phyloP scores from a whole-genome alignment of 768 basidiomycete genomes.

The Lanmaoa rubissima region DNA sequence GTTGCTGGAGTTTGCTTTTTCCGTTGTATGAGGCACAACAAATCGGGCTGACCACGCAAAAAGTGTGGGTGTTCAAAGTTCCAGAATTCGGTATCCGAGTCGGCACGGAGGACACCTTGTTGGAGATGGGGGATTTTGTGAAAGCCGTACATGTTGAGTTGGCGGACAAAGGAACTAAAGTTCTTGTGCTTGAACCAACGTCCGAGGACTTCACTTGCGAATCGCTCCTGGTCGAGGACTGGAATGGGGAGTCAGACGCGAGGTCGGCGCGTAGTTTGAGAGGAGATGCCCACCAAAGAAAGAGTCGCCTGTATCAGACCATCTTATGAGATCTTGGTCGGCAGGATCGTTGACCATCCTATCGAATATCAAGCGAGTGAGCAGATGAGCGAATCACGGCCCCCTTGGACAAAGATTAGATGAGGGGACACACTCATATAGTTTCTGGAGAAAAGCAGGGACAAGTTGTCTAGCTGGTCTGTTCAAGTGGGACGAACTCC shows the following conservation, averaged over 20 bases:
- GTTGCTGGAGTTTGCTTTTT: constrained; percentile 55
- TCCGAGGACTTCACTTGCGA: constrained; percentile 85
- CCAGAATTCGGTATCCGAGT: constrained; percentile 79
- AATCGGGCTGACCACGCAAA: constrained; percentile 81
- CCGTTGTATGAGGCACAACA: constrained; percentile 83
- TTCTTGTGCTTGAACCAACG: constrained; percentile 98
- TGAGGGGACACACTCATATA: constrained; percentile 67
- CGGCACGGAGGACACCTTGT: constrained; percentile 86
- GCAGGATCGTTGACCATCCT: constrained; percentile 91
- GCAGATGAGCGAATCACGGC: constrained; percentile 10
- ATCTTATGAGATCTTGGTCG: constrained; percentile 83
- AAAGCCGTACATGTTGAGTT: constrained; percentile 96
- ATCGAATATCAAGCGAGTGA: constrained; percentile 6
- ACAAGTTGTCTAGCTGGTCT: constrained; percentile 51
- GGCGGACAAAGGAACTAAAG: constrained; percentile 92
- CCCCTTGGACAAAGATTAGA: constrained; percentile 12
- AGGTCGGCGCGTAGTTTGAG: neutral
- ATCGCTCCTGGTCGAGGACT: constrained; percentile 92
- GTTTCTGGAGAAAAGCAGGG: constrained; percentile 89
- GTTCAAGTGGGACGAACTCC: constrained; percentile 40
- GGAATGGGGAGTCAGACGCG: neutral
- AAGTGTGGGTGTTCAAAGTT: constrained; percentile 94
- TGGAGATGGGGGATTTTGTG: constrained; percentile 96
- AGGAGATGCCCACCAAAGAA: constrained; percentile 70
- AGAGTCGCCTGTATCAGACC: constrained; percentile 88